Evolutionary conservation across 257 asterid species (phyloP), one percentile per base, ranked within the genome.

Genomic region (Solanum tacnaense): DNA sequence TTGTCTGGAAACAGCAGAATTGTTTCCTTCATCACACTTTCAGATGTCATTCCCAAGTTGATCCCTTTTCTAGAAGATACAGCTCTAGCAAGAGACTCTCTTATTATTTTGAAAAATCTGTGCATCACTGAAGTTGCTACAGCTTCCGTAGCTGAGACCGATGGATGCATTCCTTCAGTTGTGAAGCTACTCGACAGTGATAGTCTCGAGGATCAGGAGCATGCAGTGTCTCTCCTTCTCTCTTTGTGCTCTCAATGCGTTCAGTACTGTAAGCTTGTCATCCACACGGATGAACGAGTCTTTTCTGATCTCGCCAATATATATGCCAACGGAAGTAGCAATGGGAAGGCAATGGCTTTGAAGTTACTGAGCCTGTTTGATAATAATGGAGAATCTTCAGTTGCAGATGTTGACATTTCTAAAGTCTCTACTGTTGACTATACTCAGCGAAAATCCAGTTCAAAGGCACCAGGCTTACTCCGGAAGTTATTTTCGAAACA

Each of bases 301-400:
- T 95, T 96, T 52, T 98, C 98, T 38, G 92, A 98, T 1, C 70
- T 97, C 89, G 99, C 94, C 87, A 94, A 95, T 1, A 91, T 97
- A 52, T 96, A 98, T 0, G 95, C 94, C 0, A 97, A 96, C 0
- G 99, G 99, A 76, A 97, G 96, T 2, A 89, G 90, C 87, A 92
- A 98, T 89, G 98, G 98, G 83, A 97, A 95, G 65, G 96, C 94
- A 92, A 94, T 94, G 88, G 98, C 99, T 16, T 95, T 93, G 89
- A 91, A 96, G 92, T 96, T 97, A 87, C 91, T 96, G 89, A 94
- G 91, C 96, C 71, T 97, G 87, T 96, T 81, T 46, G 5, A 9
- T 16, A 46, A 29, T 5, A 29, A 81, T 46, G 38, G 23, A 25
- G 84, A 78, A 41, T 41, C 65, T 41, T 78, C 65, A 13, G 62